Evolutionary conservation across 768 basidiomycete genomes (phyloP).

Genomic region (Suillus subaureus): DNA sequence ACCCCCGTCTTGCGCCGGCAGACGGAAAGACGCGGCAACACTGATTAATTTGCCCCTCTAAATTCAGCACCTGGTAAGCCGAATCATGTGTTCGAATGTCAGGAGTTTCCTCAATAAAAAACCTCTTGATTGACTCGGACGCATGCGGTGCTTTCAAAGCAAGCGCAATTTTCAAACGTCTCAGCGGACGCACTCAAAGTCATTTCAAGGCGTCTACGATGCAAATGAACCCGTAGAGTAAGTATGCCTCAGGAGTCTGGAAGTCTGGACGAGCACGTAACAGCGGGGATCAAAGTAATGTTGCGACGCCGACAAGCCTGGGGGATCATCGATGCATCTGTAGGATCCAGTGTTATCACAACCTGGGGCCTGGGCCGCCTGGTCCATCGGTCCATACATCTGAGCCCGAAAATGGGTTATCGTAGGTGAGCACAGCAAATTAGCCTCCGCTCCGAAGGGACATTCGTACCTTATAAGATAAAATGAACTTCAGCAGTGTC

Average conservation of each 20-base stretch:
- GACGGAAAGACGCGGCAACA: background rate
- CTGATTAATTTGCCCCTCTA: background rate
- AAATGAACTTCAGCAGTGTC: conserved; percentile 3
- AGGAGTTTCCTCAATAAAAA: background rate
- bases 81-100: background rate
- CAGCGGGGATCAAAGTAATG: background rate
- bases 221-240: background rate
- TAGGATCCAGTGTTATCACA: too few relatives aligned
- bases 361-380: too few relatives aligned
- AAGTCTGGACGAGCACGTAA: background rate
- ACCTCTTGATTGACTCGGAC: background rate
- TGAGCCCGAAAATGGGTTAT: background rate
- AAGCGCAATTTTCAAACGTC: background rate
- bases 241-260: background rate
- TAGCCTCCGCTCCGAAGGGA: conserved; percentile 6
- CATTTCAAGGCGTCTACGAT: background rate
- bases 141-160: too few relatives aligned
- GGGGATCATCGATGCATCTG: background rate
- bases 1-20: background rate
- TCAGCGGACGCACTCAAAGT: background rate
- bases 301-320: background rate
- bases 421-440: too few relatives aligned
- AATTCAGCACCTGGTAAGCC: background rate
- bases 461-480: background rate
- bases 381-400: too few relatives aligned